phyloP scores from a whole-genome alignment of 179 eudicot genomes.

The Camellia oleifera region DNA sequence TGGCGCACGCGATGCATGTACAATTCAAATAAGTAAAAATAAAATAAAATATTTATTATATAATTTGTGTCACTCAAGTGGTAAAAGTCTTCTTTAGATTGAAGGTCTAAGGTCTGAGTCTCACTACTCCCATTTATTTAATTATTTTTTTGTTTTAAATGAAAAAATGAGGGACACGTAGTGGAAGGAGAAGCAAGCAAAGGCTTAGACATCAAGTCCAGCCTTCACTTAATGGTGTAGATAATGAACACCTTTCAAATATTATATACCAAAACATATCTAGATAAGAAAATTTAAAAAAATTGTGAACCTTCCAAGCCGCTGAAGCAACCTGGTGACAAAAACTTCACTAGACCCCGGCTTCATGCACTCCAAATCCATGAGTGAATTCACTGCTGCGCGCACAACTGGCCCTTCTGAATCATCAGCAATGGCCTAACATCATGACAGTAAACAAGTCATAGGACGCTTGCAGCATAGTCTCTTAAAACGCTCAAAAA shows the following conservation, averaged over 20 bases:
- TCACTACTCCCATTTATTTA: no score
- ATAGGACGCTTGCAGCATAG: background rate
- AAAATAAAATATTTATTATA: no score
- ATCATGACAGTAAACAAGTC: background rate
- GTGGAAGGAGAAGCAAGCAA: no score
- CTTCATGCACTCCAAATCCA: slow-evolving; percentile 76
- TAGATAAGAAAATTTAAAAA: background rate
- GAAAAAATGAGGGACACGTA: no score
- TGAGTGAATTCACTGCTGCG: slow-evolving; percentile 53
- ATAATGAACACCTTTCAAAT: background rate
- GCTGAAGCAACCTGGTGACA: slow-evolving; percentile 69
- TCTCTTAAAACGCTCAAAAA: background rate
- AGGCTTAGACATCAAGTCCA: no score
- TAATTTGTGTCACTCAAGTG: no score
- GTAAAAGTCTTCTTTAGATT: no score
- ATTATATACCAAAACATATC: background rate
- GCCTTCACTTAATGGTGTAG: no score
- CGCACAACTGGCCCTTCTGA: slow-evolving; percentile 52
- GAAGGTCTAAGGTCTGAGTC: no score
- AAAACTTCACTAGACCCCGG: slow-evolving; percentile 76
- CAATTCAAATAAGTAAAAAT: no score
- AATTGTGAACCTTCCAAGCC: slow-evolving; percentile 66
- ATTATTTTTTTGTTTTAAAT: no score
- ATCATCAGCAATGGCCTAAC: slow-evolving; percentile 60
- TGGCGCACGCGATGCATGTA: no score